Evolutionary conservation across 2,329 filamentous ascomycete genomes (phyloP).

Genomic region (Penicillium sp.): DNA sequence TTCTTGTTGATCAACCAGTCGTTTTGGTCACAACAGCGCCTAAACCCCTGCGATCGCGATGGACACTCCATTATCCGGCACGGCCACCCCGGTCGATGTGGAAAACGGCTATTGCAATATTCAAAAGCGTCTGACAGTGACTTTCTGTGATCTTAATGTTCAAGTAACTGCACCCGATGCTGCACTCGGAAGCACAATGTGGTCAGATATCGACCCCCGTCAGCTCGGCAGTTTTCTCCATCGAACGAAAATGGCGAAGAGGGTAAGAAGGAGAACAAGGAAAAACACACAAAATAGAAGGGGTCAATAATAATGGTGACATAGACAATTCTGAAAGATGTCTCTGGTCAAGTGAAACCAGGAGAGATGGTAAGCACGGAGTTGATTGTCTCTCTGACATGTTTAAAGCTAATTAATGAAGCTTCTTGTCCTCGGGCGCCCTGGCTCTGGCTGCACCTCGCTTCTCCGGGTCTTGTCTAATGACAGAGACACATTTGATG

Average conservation of each 20-base stretch:
- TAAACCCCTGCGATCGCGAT: slow-evolving; percentile 7
- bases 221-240: slow-evolving; percentile 25
- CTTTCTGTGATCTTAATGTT: slow-evolving; percentile 36
- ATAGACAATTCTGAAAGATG: slow-evolving; percentile 41
- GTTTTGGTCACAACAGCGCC: neutral
- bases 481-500: slow-evolving; percentile 57
- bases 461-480: slow-evolving; percentile 69
- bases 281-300: neutral
- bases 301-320: neutral
- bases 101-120: slow-evolving; percentile 20
- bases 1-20: no score
- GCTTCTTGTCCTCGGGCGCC: slow-evolving; percentile 66
- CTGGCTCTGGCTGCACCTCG: slow-evolving; percentile 68
- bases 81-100: slow-evolving; percentile 23
- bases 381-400: neutral
- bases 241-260: slow-evolving; percentile 22
- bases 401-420: slow-evolving; percentile 12
- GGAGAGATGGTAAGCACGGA: slow-evolving; percentile 43
- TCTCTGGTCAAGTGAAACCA: slow-evolving; percentile 42
- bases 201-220: slow-evolving; percentile 33
- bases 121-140: slow-evolving; percentile 36
- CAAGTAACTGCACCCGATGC: slow-evolving; percentile 37
- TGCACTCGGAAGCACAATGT: slow-evolving; percentile 35
- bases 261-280: slow-evolving; percentile 19
- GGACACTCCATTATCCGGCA: slow-evolving; percentile 31